These are phyloP conservation scores for Blastocystis sp. DNA, from an alignment of 352 stramenopile genomes.

Conservation along the genomic window DNA sequence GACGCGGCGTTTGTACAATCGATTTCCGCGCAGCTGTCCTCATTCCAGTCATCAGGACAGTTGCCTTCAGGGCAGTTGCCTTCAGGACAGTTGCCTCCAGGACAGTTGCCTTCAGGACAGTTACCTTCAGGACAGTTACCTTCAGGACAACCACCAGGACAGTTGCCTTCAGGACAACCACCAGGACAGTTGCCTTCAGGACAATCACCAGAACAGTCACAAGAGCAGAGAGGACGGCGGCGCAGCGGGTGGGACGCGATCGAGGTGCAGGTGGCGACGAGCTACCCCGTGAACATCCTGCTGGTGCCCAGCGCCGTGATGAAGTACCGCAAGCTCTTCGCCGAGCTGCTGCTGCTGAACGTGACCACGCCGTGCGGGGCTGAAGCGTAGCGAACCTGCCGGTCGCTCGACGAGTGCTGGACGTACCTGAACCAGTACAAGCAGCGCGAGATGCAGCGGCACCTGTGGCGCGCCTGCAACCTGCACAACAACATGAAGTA, in stretches of 20 bases:
- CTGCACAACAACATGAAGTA: constrained; percentile 60
- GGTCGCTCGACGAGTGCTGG: constrained; percentile 36
- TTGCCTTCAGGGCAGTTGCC: too few relatives aligned
- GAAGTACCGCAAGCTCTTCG: constrained; percentile 34
- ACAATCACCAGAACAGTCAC: too few relatives aligned
- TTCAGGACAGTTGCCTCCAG: too few relatives aligned
- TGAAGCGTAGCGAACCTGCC: constrained; percentile 29
- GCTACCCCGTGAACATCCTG: constrained; percentile 58
- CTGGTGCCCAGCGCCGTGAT: background rate
- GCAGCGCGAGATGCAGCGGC: background rate
- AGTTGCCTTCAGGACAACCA: too few relatives aligned
- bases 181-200: too few relatives aligned
- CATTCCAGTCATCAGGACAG: too few relatives aligned
- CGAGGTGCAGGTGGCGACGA: constrained; percentile 8
- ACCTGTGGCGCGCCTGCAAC: background rate
- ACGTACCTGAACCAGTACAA: constrained; percentile 19
- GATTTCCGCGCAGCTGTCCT: too few relatives aligned
- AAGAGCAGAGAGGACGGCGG: background rate
- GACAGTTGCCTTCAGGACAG: too few relatives aligned
- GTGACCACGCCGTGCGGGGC: background rate
- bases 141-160: too few relatives aligned
- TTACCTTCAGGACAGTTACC: too few relatives aligned
- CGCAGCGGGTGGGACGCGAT: constrained; percentile 54
- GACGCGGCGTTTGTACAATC: too few relatives aligned
- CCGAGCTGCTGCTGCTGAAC: constrained; percentile 32